A percentile compares a stretch with the other conserved stretches of the same genome.
Evolutionary conservation across 805 yeast species (phyloP).

Genomic region (Saturnispora gosingensis): DNA sequence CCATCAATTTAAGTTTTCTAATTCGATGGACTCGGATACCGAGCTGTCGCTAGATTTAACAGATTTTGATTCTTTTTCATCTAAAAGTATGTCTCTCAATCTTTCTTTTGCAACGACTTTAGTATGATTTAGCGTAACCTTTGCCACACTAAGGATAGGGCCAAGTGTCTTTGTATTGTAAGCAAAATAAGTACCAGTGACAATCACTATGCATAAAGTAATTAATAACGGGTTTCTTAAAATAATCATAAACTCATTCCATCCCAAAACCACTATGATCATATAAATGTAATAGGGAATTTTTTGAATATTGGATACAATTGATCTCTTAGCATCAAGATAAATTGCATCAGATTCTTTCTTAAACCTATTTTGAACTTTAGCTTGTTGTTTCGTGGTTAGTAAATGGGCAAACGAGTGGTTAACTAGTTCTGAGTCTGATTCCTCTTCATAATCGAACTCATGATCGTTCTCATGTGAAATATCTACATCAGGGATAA

Average conservation of each 20-base stretch:
- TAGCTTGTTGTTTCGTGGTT: conserved; percentile 45
- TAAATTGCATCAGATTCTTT: conserved; percentile 71
- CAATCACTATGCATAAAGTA: conserved; percentile 45
- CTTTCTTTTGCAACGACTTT: conserved; percentile 49
- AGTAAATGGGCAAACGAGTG: conserved; percentile 50
- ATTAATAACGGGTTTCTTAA: conserved; percentile 80
- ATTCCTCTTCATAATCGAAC: conserved; percentile 31
- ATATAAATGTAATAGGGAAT: conserved; percentile 80
- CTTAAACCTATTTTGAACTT: conserved; percentile 50
- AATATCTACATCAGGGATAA: conserved; percentile 50
- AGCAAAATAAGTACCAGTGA: conserved; percentile 57
- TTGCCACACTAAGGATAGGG: conserved; percentile 56
- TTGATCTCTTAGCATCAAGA: conserved; percentile 82
- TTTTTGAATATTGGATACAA: conserved; percentile 63
- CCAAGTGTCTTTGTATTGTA: conserved; percentile 66
- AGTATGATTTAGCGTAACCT: conserved; percentile 49
- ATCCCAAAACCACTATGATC: conserved; percentile 69
- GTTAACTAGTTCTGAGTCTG: conserved; percentile 31
- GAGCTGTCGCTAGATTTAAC: not conserved
- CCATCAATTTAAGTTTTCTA: conserved; percentile 7
- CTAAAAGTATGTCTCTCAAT: conserved; percentile 48
- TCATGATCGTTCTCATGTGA: conserved; percentile 25
- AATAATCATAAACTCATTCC: conserved; percentile 91
- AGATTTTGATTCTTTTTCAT: conserved; percentile 28
- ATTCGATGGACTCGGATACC: conserved; percentile 10